Percentiles rank a stretch among this genome's conserved stretches.
phyloP scores from a whole-genome alignment of 306 rosid genomes.

The Castanea mollissima region DNA sequence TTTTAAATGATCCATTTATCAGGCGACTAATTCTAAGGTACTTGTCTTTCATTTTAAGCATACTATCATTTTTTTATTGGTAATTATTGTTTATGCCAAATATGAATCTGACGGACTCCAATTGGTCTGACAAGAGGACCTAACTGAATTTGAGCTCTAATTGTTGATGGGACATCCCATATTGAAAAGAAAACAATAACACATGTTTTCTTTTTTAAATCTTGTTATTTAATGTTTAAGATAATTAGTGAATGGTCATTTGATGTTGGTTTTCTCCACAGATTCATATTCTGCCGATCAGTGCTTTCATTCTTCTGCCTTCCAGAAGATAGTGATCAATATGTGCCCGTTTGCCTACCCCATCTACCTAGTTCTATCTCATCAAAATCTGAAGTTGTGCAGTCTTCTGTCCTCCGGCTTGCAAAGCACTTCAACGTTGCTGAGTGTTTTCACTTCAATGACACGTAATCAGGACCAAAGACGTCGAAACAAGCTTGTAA shows the following conservation, averaged over 20 bases:
- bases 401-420: slow-evolving; percentile 64
- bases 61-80: not conserved
- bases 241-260: slow-evolving; percentile 17
- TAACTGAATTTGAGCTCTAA: not conserved
- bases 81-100: slow-evolving; percentile 1
- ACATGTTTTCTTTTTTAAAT: slow-evolving; percentile 3
- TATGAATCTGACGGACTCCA: too few species aligned
- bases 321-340: slow-evolving; percentile 55
- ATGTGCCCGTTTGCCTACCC: slow-evolving; percentile 78
- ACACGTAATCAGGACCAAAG: slow-evolving; percentile 34
- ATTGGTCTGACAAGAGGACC: not conserved
- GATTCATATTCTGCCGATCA: slow-evolving; percentile 92
- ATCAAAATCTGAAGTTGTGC: slow-evolving; percentile 62
- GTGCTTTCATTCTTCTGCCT: slow-evolving; percentile 60
- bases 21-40: slow-evolving; percentile 92
- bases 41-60: slow-evolving; percentile 15
- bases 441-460: slow-evolving; percentile 57
- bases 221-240: not conserved
- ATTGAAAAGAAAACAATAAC: not conserved
- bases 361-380: slow-evolving; percentile 61
- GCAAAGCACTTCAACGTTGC: slow-evolving; percentile 70
- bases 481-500: slow-evolving; percentile 20
- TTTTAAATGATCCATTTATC: slow-evolving; percentile 75
- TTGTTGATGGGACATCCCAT: not conserved
- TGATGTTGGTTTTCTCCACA: slow-evolving; percentile 40